A percentile compares a stretch with the other conserved stretches of the same genome.
phyloP scores from a whole-genome alignment of 331 rosid species.

The Telfairia occidentalis region DNA sequence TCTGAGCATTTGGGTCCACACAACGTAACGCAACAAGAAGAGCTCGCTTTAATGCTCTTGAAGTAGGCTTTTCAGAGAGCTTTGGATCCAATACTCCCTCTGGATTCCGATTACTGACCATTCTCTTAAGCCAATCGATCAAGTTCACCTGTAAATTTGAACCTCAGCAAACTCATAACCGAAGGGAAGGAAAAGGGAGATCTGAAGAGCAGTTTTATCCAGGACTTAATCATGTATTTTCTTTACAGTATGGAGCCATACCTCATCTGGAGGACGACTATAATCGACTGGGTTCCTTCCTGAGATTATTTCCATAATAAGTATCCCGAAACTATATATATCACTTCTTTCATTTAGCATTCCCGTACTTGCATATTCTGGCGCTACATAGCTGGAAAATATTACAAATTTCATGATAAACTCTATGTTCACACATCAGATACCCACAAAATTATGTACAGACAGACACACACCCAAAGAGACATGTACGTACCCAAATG shows the following conservation, averaged over 20 bases:
- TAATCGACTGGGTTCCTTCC: slow-evolving; percentile 83
- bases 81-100: slow-evolving; percentile 73
- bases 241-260: slow-evolving; percentile 17
- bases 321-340: slow-evolving; percentile 75
- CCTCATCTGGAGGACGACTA: slow-evolving; percentile 67
- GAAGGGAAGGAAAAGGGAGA: slow-evolving; percentile 1
- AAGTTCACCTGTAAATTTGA: slow-evolving; percentile 52
- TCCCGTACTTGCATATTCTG: slow-evolving; percentile 85
- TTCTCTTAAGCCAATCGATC: slow-evolving; percentile 80
- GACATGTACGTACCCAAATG: slow-evolving; percentile 53
- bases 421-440: not conserved
- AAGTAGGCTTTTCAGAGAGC: slow-evolving; percentile 56
- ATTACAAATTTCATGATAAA: not conserved
- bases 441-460: not conserved
- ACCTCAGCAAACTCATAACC: not conserved
- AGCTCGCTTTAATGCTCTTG: slow-evolving; percentile 63
- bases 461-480: not conserved
- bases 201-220: not conserved
- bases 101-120: slow-evolving; percentile 57
- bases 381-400: slow-evolving; percentile 64
- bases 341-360: slow-evolving; percentile 82
- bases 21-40: slow-evolving; percentile 77
- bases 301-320: slow-evolving; percentile 69
- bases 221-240: not conserved
- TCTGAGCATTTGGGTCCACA: slow-evolving; percentile 65